Base-by-base conservation (phyloP, 192 early-diverging fungal genomes). In the Backusella australiensis region DNA sequence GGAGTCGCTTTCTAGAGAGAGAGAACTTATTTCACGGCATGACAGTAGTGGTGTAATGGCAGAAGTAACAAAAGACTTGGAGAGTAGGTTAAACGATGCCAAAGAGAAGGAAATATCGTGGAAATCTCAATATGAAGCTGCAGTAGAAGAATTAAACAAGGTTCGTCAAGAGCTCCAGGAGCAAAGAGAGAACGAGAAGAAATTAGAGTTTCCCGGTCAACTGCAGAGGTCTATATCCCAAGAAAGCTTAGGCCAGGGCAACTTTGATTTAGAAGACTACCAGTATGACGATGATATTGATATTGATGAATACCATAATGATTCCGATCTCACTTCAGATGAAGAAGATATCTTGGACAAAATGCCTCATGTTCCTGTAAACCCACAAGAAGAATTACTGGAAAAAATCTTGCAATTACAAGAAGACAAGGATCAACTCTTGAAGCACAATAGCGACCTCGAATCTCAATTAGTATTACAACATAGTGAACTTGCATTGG, bases 341-440 rank as follows among this genome's bases (percentile, higher is more conserved):
- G 56, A 63, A 29, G 56, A 63, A 63, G 56, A 63, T 63, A 63
- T 63, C 26, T 63, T 63, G 56, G 23, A 63, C n/a, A 7, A 29
- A 26, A 63, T 63, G 56, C 56, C 56, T 14, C 21, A 63, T 63
- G 56, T 63, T 6, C 56, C 72, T 6, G 26, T 9, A 26, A 29
- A 39, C 56, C 29, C 49, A 73, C 77, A 68, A 9, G 23, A 73
- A 29, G 77, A 67, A 53, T n/a, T 78, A 14, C 52, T 78, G 11
- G 66, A 78, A 23, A 52, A 77, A 41, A 67, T 82, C 0, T 19
- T 49, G 0, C 67, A 77, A 21, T 35, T 79, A 15, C 56, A 56
- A 26, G 67, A 78, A 17, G 82, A 83, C 52, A 83, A 83, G 12
- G n/a, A 72, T 6, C 67, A 79, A n/a, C 68, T 83, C 7, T 21